Percentiles rank a stretch among this genome's conserved stretches.
These are phyloP conservation scores for Metschnikowia lochheadii DNA, from an alignment of 805 yeast genomes.

Conservation along the genomic window DNA sequence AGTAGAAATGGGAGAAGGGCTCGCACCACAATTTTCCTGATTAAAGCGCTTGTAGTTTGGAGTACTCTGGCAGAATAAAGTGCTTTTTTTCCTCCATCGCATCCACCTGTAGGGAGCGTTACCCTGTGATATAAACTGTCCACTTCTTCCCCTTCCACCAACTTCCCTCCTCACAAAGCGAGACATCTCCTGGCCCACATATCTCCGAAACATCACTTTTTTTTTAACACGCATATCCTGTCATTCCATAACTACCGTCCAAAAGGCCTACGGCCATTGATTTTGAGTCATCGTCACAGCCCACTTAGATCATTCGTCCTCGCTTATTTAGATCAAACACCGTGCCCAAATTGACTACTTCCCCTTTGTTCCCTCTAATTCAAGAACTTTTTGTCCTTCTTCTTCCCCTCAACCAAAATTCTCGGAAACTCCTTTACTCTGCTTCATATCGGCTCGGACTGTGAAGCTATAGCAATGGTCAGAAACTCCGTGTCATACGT, in stretches of 20 bases:
- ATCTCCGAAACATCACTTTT: background rate
- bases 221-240: background rate
- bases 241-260: background rate
- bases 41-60: background rate
- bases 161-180: background rate
- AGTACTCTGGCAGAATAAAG: background rate
- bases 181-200: background rate
- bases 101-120: background rate
- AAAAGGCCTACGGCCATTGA: background rate
- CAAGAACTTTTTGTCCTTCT: no score
- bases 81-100: slow-evolving; percentile 2
- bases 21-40: background rate
- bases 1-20: background rate
- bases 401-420: no score
- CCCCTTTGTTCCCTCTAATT: no score
- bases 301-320: background rate
- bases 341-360: no score
- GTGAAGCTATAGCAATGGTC: background rate
- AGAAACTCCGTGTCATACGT: background rate
- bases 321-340: background rate
- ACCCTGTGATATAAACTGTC: background rate
- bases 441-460: background rate
- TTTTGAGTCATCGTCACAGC: background rate
- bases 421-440: background rate
- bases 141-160: background rate